Conservation (phyloP, 2,329 filamentous ascomycete genomes). For the Cryoendolithus antarcticus region DNA sequence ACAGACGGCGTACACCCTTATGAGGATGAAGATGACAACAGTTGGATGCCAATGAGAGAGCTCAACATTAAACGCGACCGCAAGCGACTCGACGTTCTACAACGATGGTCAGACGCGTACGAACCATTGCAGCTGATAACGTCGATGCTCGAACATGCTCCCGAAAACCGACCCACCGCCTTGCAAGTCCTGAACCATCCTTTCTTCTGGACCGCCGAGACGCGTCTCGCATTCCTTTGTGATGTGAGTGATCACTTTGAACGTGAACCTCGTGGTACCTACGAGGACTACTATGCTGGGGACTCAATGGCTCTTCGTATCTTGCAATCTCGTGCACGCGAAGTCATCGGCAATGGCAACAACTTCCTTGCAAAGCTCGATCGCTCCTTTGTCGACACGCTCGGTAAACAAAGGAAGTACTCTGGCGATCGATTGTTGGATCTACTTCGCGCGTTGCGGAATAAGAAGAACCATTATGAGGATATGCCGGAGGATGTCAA, state of each 20-base stretch:
- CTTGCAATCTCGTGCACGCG: slow-evolving; percentile 38
- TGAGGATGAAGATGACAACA: slow-evolving; percentile 82
- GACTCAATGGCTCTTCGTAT: slow-evolving; percentile 49
- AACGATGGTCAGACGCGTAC: slow-evolving; percentile 60
- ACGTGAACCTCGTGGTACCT: slow-evolving; percentile 63
- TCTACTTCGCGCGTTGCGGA: slow-evolving; percentile 73
- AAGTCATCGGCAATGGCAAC: slow-evolving; percentile 37
- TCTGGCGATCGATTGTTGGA: slow-evolving; percentile 74
- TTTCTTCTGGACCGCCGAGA: slow-evolving; percentile 90
- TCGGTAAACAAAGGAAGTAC: slow-evolving; percentile 93
- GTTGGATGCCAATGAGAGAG: slow-evolving; percentile 73
- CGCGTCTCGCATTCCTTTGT: slow-evolving; percentile 83
- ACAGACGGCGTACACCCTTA: slow-evolving; percentile 88
- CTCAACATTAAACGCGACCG: slow-evolving; percentile 92
- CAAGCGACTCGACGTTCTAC: slow-evolving; percentile 43
- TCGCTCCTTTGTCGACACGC: slow-evolving; percentile 70
- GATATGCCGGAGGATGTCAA: slow-evolving; percentile 80
- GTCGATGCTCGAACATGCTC: slow-evolving; percentile 62
- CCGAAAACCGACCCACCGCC: slow-evolving; percentile 57
- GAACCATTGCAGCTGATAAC: slow-evolving; percentile 80
- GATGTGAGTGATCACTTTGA: slow-evolving; percentile 96
- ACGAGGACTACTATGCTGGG: slow-evolving; percentile 18
- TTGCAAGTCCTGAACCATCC: slow-evolving; percentile 78
- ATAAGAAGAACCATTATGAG: slow-evolving; percentile 97
- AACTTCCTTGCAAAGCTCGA: slow-evolving; percentile 73